Percentiles rank a stretch among this genome's conserved stretches.
These are phyloP conservation scores for Neoascochyta sp. DNA, from an alignment of 2,329 filamentous ascomycete genomes.

Conservation along the genomic window DNA sequence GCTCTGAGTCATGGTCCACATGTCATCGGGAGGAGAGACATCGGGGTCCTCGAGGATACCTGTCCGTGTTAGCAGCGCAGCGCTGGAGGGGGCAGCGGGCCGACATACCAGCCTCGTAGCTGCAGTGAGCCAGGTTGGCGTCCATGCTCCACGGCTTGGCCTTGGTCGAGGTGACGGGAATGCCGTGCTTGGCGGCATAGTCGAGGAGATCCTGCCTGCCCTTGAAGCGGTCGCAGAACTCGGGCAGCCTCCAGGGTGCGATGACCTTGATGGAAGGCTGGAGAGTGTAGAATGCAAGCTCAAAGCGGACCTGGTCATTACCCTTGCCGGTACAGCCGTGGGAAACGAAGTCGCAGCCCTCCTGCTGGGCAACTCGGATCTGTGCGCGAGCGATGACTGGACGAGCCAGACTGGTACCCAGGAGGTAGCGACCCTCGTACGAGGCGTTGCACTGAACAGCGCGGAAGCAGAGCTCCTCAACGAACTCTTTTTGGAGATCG, in stretches of 20 bases:
- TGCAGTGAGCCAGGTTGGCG: conserved; percentile 71
- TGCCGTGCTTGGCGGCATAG: conserved; percentile 63
- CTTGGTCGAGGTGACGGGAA: conserved; percentile 70
- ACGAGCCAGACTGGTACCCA: conserved; percentile 61
- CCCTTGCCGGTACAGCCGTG: conserved; percentile 49
- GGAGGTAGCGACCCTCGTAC: conserved; percentile 53
- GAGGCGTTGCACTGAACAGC: conserved; percentile 67
- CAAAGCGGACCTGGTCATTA: conserved; percentile 64
- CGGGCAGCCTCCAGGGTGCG: conserved; percentile 68
- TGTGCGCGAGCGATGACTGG: conserved; percentile 67
- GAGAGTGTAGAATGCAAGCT: conserved; percentile 59
- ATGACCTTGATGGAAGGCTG: conserved; percentile 67
- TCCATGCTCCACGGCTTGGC: conserved; percentile 55
- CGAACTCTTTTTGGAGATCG: conserved; percentile 70
- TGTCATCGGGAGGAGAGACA: conserved; percentile 66
- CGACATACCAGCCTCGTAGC: conserved; percentile 66
- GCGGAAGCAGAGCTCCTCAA: conserved; percentile 76
- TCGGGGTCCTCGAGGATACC: conserved; percentile 62
- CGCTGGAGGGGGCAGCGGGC: fast-evolving
- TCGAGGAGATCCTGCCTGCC: conserved; percentile 70
- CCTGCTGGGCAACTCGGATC: conserved; percentile 61
- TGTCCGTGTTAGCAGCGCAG: conserved; percentile 6
- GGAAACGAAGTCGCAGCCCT: conserved; percentile 54
- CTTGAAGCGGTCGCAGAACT: conserved; percentile 67
- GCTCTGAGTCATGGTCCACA: conserved; percentile 74